phyloP scores from a whole-genome alignment of 2,329 filamentous ascomycete genomes.

The Colletotrichum cereale region DNA sequence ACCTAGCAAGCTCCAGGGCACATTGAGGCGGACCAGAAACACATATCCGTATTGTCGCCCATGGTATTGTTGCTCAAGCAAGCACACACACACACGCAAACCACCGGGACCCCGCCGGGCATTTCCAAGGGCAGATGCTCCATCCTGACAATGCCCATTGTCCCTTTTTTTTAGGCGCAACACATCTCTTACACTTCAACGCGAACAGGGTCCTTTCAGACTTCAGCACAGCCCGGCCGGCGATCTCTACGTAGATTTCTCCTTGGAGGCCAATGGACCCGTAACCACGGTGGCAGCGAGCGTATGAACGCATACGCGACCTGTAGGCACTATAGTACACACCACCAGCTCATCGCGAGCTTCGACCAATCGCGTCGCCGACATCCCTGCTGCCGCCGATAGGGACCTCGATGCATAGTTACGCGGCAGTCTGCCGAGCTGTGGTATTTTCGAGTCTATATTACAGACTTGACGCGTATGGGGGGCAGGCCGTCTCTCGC shows the following conservation, averaged over 20 bases:
- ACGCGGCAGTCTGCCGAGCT: not conserved
- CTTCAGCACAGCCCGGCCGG: not conserved
- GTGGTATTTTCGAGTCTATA: not conserved
- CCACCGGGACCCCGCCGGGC: not conserved
- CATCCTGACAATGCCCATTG: not conserved
- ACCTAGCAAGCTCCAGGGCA: not conserved
- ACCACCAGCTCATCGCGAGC: not conserved
- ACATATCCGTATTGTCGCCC: not conserved
- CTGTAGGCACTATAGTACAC: not conserved
- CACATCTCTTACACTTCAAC: constrained; percentile 6
- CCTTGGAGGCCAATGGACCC: not conserved
- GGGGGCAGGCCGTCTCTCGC: not conserved
- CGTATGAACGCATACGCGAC: not conserved
- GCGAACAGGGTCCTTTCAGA: not conserved
- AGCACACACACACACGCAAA: not conserved
- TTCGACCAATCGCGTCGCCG: not conserved
- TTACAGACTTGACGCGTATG: not conserved
- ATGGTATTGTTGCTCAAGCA: not conserved
- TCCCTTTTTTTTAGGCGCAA: constrained; percentile 1
- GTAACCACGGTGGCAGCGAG: not conserved
- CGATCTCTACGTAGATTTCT: constrained; percentile 1
- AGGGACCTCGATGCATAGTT: not conserved
- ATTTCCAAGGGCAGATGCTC: not conserved
- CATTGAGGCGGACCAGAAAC: constrained; percentile 3
- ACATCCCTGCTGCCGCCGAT: not conserved